Evolutionary conservation across 106 monocot species (phyloP).

Genomic region (Narthecium ossifragum): DNA sequence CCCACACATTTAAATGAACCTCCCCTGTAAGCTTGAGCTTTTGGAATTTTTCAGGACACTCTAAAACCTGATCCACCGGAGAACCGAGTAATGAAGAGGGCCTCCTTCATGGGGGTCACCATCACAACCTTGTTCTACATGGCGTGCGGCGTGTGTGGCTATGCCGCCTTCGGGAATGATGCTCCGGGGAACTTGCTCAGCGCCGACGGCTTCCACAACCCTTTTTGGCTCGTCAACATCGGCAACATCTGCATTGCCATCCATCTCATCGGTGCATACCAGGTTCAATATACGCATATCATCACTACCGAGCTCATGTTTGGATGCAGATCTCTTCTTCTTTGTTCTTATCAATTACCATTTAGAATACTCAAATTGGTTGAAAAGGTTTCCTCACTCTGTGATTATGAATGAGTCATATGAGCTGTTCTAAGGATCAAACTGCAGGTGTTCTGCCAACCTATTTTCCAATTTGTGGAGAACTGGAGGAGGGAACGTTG

Average conservation of each 20-base stretch:
- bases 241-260: slow-evolving; percentile 11
- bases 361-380: too few species aligned
- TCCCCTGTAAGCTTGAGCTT: too few species aligned
- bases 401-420: too few species aligned
- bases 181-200: slow-evolving; percentile 14
- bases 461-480: slow-evolving; percentile 31
- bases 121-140: slow-evolving; percentile 16
- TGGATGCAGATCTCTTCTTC: too few species aligned
- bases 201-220: slow-evolving; percentile 3
- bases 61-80: slow-evolving; percentile 19
- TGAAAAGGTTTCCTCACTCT: too few species aligned
- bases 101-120: slow-evolving; percentile 4
- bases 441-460: slow-evolving; percentile 27
- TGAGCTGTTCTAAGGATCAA: neutral
- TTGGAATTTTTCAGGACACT: slow-evolving; percentile 8
- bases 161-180: slow-evolving; percentile 15
- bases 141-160: slow-evolving; percentile 12
- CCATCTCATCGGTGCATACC: slow-evolving; percentile 17
- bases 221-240: slow-evolving; percentile 6
- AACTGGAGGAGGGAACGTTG: neutral
- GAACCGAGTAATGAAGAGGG: slow-evolving; percentile 23
- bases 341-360: too few species aligned
- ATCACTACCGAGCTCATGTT: too few species aligned
- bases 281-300: neutral
- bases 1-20: too few species aligned